Evolutionary conservation across 805 yeast species (phyloP).

Genomic region (Ogataea corticis): DNA sequence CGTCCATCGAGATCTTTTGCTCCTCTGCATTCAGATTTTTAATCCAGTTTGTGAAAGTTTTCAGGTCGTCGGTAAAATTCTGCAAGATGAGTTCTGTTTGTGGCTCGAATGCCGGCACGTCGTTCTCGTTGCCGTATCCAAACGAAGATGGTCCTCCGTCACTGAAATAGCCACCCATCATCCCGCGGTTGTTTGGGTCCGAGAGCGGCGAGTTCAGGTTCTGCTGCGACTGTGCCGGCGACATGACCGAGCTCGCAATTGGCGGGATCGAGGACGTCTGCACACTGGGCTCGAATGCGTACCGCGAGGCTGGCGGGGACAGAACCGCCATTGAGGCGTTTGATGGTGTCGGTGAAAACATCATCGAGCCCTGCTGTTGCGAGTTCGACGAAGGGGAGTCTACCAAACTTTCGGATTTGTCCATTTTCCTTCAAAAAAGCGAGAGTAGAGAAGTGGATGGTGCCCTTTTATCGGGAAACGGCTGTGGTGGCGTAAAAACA

Average conservation of each 20-base stretch:
- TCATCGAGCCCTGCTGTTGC: constrained; percentile 16
- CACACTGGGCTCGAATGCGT: constrained; percentile 33
- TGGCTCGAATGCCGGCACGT: constrained; percentile 36
- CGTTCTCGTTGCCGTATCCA: constrained; percentile 24
- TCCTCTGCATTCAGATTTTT: constrained; percentile 47
- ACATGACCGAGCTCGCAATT: constrained; percentile 17
- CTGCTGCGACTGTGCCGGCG: constrained; percentile 18
- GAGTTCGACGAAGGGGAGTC: constrained; percentile 16
- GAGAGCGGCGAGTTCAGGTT: constrained; percentile 21
- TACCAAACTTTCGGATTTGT: constrained; percentile 14
- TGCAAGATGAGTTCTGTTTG: constrained; percentile 29
- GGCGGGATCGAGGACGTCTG: constrained; percentile 29
- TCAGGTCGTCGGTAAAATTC: constrained; percentile 44
- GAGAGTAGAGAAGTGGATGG: background rate
- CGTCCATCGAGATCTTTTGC: constrained; percentile 46
- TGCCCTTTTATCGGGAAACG: too few species aligned
- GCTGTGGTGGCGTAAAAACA: background rate
- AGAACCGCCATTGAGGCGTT: constrained; percentile 38
- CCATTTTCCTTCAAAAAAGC: constrained; percentile 5
- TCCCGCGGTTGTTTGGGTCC: constrained; percentile 14
- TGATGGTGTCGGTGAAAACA: constrained; percentile 27
- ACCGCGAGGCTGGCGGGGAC: constrained; percentile 42
- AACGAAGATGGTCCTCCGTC: constrained; percentile 17
- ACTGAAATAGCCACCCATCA: constrained; percentile 14
- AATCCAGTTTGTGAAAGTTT: constrained; percentile 48